Base-by-base conservation (phyloP, 2,329 filamentous ascomycete genomes). In the Trichoderma semiorbis region DNA sequence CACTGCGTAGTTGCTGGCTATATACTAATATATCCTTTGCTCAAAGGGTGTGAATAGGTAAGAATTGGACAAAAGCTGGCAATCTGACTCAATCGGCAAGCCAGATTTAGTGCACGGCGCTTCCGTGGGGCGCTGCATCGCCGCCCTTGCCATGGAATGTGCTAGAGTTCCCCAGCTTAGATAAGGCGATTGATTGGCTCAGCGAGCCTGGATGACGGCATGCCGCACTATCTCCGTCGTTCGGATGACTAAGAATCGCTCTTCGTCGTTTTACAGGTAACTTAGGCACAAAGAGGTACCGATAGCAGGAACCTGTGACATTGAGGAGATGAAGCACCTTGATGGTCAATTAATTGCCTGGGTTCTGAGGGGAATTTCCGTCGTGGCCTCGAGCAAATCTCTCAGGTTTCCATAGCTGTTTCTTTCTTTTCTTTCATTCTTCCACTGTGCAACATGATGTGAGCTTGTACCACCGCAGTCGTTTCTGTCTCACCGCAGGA, bases 31-130 rank as follows among this genome's bases (percentile, higher is more conserved):
- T 60, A 50, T 60, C 47, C n/a, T 53, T 36, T 60, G 47, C 32
- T 30, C 39, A 32, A 64, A 47, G 60, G 47, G 58, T 30, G 61
- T 66, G 32, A 36, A 60, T 65, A 36, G 21, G 50, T 65, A 28
- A 30, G 50, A 70, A 34, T 71, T 58, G 34, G 39, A 70, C 28
- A 57, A 64, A 28, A 28, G 43, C 57, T 32, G 62, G 55, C 65
- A 69, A 74, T 76, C 76, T 81, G 80, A 82, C 76, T 82, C 81
- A 82, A 81, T 78, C 80, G 81, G 81, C 80, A 76, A 75, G 74
- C 74, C 68, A 70, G 73, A 75, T 73, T 75, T 75, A 75, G 73
- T 76, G 73, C 62, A 72, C 53, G 69, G 67, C 64, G 57, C 67
- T 58, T 69, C 67, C 43, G 73, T 74, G 73, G 74, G 69, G 64